Conservation (phyloP, 176 grass and related monocot genomes). For the Areca catechu region DNA sequence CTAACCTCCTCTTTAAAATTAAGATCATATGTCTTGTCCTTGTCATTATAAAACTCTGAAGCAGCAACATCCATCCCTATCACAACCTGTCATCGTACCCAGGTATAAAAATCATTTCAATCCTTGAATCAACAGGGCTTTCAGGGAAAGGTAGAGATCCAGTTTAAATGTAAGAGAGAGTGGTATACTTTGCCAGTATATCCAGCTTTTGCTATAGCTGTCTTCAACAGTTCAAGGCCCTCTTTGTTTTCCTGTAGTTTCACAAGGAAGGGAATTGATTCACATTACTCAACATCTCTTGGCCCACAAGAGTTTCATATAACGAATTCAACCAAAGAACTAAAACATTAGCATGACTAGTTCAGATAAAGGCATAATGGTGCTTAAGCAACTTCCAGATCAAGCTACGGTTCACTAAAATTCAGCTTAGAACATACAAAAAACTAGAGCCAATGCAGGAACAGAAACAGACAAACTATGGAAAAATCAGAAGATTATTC, state of each 20-base stretch:
- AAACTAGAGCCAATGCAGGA: too few relatives aligned
- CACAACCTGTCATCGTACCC: constrained; percentile 40
- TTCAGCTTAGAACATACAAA: too few relatives aligned
- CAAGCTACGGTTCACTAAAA: too few relatives aligned
- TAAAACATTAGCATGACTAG: too few relatives aligned
- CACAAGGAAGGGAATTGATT: not conserved
- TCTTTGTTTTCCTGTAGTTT: constrained; percentile 84
- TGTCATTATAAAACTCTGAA: constrained; percentile 75
- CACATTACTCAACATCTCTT: too few relatives aligned
- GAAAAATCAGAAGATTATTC: too few relatives aligned
- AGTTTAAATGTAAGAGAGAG: not conserved
- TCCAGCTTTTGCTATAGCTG: constrained; percentile 85
- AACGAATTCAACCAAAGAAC: too few relatives aligned
- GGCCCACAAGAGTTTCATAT: too few relatives aligned
- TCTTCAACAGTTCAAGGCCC: constrained; percentile 86
- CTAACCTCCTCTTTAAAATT: constrained; percentile 90
- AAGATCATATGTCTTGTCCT: constrained; percentile 73
- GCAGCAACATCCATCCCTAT: constrained; percentile 98
- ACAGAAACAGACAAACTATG: too few relatives aligned
- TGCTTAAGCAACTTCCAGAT: too few relatives aligned
- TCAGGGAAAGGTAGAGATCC: not conserved
- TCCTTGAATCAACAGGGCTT: too few relatives aligned
- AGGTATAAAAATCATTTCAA: not conserved
- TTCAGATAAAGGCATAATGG: too few relatives aligned
- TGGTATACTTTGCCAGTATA: constrained; percentile 68